Evolutionary conservation across 2,329 filamentous ascomycete species (phyloP).

Genomic region (Onygenales sp.): DNA sequence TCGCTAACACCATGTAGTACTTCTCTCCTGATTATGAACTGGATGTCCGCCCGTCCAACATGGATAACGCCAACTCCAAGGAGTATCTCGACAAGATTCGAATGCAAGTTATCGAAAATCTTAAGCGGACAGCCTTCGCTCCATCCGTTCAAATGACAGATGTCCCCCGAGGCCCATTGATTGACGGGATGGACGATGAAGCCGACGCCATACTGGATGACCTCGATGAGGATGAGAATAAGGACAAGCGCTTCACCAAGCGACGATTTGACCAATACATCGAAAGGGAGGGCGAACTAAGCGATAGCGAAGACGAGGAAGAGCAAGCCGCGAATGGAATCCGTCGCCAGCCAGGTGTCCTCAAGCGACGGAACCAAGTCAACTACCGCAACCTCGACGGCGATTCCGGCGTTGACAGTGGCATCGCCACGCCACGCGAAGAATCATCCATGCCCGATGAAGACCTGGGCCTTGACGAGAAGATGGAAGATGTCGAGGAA

Average conservation of each 20-base stretch:
- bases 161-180: constrained; percentile 46
- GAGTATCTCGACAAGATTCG: constrained; percentile 63
- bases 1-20: constrained; percentile 39
- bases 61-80: constrained; percentile 61
- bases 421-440: constrained; percentile 36
- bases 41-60: constrained; percentile 59
- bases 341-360: constrained; percentile 42
- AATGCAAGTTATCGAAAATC: constrained; percentile 55
- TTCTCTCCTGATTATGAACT: constrained; percentile 62
- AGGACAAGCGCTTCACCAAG: constrained; percentile 72
- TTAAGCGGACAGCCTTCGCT: constrained; percentile 52
- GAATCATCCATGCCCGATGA: constrained; percentile 36
- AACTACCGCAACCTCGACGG: constrained; percentile 51
- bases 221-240: constrained; percentile 75
- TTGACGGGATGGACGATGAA: constrained; percentile 53
- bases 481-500: constrained; percentile 33
- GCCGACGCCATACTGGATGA: constrained; percentile 57
- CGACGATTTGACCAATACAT: constrained; percentile 73
- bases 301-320: constrained; percentile 85
- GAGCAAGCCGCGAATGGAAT: constrained; percentile 61
- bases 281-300: constrained; percentile 68
- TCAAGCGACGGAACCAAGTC: constrained; percentile 49
- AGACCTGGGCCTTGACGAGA: constrained; percentile 31
- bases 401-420: constrained; percentile 46
- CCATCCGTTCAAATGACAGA: constrained; percentile 58